These are phyloP conservation scores for Stromatinia cepivora DNA, from an alignment of 2,329 filamentous ascomycete genomes.

Conservation along the genomic window DNA sequence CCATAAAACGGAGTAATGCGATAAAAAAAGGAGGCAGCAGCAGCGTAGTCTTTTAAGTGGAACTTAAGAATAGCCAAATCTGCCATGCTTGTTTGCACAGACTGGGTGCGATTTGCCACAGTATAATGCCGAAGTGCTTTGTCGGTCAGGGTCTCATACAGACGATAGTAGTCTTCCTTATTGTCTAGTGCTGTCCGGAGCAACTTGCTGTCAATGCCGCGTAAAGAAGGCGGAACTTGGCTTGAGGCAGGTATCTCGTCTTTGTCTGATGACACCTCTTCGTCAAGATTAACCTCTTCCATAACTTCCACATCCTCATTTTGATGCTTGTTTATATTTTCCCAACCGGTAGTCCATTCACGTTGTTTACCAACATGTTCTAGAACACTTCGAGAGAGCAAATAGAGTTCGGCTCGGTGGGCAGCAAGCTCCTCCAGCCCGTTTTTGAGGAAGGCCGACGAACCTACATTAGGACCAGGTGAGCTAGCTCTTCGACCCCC, in stretches of 20 bases:
- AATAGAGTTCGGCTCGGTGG: constrained; percentile 76
- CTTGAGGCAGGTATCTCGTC: neutral
- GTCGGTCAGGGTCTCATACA: constrained; percentile 78
- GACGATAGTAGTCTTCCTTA: constrained; percentile 62
- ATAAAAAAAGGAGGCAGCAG: constrained; percentile 76
- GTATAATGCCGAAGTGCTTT: constrained; percentile 80
- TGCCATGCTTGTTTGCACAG: constrained; percentile 73
- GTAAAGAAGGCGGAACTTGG: constrained; percentile 34
- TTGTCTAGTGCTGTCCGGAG: constrained; percentile 62
- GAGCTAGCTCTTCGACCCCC: constrained; percentile 46
- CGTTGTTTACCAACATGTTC: constrained; percentile 70
- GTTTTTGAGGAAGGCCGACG: constrained; percentile 54
- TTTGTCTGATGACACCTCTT: constrained; percentile 25
- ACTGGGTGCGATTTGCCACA: constrained; percentile 74
- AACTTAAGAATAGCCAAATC: constrained; percentile 87
- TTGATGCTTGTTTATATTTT: constrained; percentile 52
- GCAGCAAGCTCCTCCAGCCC: constrained; percentile 83
- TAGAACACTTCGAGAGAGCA: constrained; percentile 76
- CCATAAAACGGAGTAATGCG: constrained; percentile 78
- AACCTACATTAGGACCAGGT: constrained; percentile 44
- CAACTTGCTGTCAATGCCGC: constrained; percentile 56
- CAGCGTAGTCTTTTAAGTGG: constrained; percentile 68
- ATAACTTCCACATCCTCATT: constrained; percentile 45
- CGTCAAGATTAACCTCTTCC: constrained; percentile 58
- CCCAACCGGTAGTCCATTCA: constrained; percentile 79